A percentile compares a stretch with the other conserved stretches of the same genome.
phyloP scores from a whole-genome alignment of 148 eudicot species.

The Polygonum aviculare region DNA sequence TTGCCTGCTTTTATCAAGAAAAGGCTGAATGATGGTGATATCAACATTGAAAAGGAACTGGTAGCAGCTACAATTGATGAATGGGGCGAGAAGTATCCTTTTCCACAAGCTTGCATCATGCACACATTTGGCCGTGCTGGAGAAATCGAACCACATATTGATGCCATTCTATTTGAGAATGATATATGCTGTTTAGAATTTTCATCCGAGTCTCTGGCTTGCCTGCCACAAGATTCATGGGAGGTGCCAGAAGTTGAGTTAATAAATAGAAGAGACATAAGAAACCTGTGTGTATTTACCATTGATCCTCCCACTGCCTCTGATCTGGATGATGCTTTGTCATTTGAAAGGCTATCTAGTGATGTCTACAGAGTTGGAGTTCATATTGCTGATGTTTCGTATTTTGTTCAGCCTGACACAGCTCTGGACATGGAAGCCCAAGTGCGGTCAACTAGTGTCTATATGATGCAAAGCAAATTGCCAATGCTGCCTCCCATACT shows the following conservation, averaged over 20 bases:
- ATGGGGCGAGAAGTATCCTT: constrained; percentile 54
- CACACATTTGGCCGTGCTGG: constrained; percentile 70
- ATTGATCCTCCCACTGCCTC: constrained; percentile 82
- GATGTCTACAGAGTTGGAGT: constrained; percentile 66
- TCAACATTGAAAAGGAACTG: constrained; percentile 58
- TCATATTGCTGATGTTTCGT: constrained; percentile 86
- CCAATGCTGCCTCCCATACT: constrained; percentile 80
- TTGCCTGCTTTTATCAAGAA: constrained; percentile 54
- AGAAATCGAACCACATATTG: constrained; percentile 65
- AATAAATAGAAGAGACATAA: constrained; percentile 48
- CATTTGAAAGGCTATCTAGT: constrained; percentile 54
- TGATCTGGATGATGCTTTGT: constrained; percentile 94
- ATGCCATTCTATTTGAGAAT: constrained; percentile 71
- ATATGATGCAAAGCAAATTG: constrained; percentile 48
- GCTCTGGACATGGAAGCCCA: constrained; percentile 71
- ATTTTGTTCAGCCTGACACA: constrained; percentile 76
- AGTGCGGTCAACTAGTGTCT: constrained; percentile 66
- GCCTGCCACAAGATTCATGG: constrained; percentile 61
- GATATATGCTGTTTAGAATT: constrained; percentile 46
- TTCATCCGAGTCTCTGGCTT: constrained; percentile 56
- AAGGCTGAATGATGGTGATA: constrained; percentile 56
- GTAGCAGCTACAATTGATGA: constrained; percentile 58
- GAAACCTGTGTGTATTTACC: constrained; percentile 72
- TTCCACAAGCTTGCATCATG: constrained; percentile 55
- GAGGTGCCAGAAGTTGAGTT: constrained; percentile 46